Percentiles rank a stretch among this genome's conserved stretches.
Conservation (phyloP, 345 rosid genomes). For the Kernera saxatilis region DNA sequence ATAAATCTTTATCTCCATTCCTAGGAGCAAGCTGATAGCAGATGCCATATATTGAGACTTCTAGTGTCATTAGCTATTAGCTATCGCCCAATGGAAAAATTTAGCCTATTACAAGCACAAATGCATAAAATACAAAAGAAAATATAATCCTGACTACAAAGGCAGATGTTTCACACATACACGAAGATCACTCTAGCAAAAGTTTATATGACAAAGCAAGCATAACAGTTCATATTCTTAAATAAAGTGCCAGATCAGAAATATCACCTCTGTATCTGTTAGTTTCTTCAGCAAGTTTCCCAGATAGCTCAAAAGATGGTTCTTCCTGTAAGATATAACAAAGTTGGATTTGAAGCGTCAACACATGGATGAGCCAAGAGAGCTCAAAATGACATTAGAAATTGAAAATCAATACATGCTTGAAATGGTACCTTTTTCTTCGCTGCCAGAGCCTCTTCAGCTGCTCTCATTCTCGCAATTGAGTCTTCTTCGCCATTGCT, state of each 20-base stretch:
- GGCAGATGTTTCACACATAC: constrained; percentile 1
- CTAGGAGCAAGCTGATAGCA: background rate
- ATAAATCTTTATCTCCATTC: background rate
- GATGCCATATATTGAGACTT: background rate
- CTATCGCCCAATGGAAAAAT: background rate
- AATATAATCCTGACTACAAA: background rate
- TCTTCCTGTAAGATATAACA: constrained; percentile 53
- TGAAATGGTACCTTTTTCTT: constrained; percentile 60
- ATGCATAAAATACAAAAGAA: background rate
- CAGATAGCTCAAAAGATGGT: constrained; percentile 93
- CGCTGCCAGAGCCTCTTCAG: constrained; percentile 77
- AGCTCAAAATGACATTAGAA: background rate
- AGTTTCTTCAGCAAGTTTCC: constrained; percentile 96
- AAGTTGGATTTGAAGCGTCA: background rate
- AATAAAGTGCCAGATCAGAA: background rate
- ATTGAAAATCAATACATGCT: background rate
- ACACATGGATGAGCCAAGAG: background rate
- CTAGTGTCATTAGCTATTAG: background rate
- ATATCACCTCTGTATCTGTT: constrained; percentile 77
- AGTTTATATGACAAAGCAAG: background rate
- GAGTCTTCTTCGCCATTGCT: constrained; percentile 70
- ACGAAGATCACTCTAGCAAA: constrained; percentile 1
- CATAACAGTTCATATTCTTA: background rate
- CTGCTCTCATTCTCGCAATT: constrained; percentile 76
- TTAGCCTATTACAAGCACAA: background rate